Evolutionary conservation across 768 basidiomycete species (phyloP).

Genomic region (Kwoniella pini): DNA sequence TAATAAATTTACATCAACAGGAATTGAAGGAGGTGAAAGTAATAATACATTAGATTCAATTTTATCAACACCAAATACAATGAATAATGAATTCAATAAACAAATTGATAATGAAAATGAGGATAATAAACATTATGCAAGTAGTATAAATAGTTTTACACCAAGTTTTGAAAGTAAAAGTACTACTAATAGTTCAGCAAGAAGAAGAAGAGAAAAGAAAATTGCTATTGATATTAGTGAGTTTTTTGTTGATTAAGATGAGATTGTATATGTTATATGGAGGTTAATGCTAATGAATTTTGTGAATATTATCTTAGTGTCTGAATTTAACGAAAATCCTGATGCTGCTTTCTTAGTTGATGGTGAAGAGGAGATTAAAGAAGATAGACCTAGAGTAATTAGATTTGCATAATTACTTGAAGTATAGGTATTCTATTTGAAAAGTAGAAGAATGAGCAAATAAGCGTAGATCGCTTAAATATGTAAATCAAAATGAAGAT

Average conservation of each 20-base stretch:
- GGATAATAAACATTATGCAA: neutral
- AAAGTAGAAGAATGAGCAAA: too few species aligned
- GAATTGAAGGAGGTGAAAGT: constrained; percentile 1
- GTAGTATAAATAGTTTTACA: constrained; percentile 11
- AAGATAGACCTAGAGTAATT: constrained; percentile 24
- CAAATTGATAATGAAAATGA: neutral
- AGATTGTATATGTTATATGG: too few species aligned
- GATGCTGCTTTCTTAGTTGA: constrained; percentile 12
- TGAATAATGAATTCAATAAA: neutral
- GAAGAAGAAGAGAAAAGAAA: constrained; percentile 18
- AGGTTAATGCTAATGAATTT: too few species aligned
- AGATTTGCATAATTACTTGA: constrained; percentile 26
- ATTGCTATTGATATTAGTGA: constrained; percentile 36
- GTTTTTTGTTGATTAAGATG: neutral
- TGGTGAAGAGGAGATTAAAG: constrained; percentile 25
- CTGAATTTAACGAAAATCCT: constrained; percentile 21
- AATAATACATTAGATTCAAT: neutral
- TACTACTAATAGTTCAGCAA: constrained; percentile 3
- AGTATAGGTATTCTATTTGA: too few species aligned
- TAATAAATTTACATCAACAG: constrained; percentile 2
- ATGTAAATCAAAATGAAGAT: too few species aligned
- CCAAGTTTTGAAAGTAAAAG: constrained; percentile 8
- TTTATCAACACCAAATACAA: constrained; percentile 8
- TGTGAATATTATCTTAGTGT: constrained; percentile 4
- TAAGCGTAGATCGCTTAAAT: too few species aligned